Base-by-base conservation (phyloP, 2,329 filamentous ascomycete species). In the Tolypocladium endophyticum region DNA sequence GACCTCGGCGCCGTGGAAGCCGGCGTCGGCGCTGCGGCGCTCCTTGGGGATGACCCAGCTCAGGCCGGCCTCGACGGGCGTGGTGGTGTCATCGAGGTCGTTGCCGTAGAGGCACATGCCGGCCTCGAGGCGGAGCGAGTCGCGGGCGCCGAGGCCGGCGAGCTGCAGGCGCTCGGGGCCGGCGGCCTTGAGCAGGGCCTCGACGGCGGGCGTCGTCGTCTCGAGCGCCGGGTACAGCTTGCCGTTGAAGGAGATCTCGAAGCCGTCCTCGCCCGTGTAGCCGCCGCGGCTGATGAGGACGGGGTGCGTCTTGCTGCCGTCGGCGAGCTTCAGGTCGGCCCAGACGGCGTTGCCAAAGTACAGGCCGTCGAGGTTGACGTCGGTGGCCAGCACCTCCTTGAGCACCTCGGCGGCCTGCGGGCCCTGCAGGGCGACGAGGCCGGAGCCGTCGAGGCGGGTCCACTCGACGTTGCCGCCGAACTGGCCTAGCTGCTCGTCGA, bases 101-200 rank as follows among this genome's bases (percentile, higher is more conserved):
- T 97, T 91, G n/a, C 94, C 94, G 76, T 99, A 99, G n/a, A 99
- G 82, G 74, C 94, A 99, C 93, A 99, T 96, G 62, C 94, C 94
- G 0, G 94, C 94, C 77, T 99, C 94, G 36, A 99, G 85, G 55
- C 94, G 87, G 61, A 99, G 84, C 62, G 89, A 95, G 74, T 99
- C 94, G 64, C 94, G 85, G 2, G 94, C 91, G 12, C 92, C 94
- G 0, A 99, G 83, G 3, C 94, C 94, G 2, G 93, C 92, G 54
- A 96, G 83, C 69, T 88, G 87, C 20, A 96, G 79, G 57, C 74
- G 76, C 63, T 81, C 79, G 3, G 79, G 74, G 14, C 86, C 84
- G 33, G 87, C 87, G 38, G 82, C 77, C 47, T 80, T 73, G 55
- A 96, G 82, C 30, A 96, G 80, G 30, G 85, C 78, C 71, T 92